Base-by-base conservation (phyloP, 768 basidiomycete genomes). In the Daedalea quercina region DNA sequence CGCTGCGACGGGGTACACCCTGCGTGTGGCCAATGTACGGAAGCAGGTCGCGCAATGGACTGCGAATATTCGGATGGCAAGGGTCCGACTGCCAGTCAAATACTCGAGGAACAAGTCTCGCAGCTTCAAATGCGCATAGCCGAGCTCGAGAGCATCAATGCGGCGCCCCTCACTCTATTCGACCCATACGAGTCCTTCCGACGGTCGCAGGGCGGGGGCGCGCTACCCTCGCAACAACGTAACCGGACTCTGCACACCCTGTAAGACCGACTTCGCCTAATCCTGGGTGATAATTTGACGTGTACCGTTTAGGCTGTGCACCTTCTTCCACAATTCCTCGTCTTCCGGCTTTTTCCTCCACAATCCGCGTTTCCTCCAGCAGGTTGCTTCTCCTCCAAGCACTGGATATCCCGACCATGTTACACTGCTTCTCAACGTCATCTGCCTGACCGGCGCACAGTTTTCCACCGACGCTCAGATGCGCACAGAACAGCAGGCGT, bases 51-150 rank as follows among this genome's bases (percentile, higher is more conserved):
- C 53, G 74, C 74, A 24, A 84, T 82, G 47, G 81, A 82, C 26
- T 88, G 86, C 64, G 85, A 87, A 67, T 88, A 86, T 64, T 73
- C 79, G 6, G 85, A 87, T 59, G 81, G 79, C 7, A 76, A 74
- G 28, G 76, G 76, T 41, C 76, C 81, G 53, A 80, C 85, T 19
- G 70, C 77, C 51, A 85, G 79, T 2, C 74, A 82, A 59, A 70
- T 73, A 3, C 66, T 87, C 19, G 82, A 85, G 62, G 82, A 84
- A 34, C 76, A 80, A 1, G 70, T 86, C 22, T 68, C 73, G 0
- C 71, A 77, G 26, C 67, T 87, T 33, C 77, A 78, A 63, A 74
- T 78, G 37, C 75, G 84, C 35, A 69, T 87, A n/a, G 57, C 59
- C 2, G 55, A 61, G 8, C 52, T 67, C 13, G 64, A 65, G 42